phyloP scores from a whole-genome alignment of 768 basidiomycete genomes.

The Astraeus odoratus region DNA sequence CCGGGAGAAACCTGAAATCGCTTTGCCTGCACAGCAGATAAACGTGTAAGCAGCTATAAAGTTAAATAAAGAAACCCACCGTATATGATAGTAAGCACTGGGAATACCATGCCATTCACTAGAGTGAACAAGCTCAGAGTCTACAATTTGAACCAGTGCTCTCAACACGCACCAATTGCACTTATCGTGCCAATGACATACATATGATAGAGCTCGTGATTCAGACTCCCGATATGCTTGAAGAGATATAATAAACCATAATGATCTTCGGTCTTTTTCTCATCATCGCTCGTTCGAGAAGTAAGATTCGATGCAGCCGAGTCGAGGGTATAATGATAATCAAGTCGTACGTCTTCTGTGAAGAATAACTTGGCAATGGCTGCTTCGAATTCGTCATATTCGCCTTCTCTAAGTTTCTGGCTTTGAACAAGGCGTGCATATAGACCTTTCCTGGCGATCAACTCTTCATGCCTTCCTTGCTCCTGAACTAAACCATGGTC shows the following conservation, averaged over 20 bases:
- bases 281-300: conserved; percentile 37
- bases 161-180: conserved; percentile 34
- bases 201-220: conserved; percentile 48
- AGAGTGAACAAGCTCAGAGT: not conserved
- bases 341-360: conserved; percentile 59
- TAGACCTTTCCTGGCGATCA: conserved; percentile 54
- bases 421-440: conserved; percentile 74
- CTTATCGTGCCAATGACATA: conserved; percentile 54
- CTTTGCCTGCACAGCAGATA: not conserved
- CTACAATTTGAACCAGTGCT: not conserved
- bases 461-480: conserved; percentile 68
- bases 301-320: conserved; percentile 65
- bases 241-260: conserved; percentile 56
- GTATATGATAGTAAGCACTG: conserved; percentile 65
- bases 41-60: not conserved
- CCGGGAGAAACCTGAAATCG: not conserved
- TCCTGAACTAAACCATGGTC: conserved; percentile 80
- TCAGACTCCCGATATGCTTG: conserved; percentile 59
- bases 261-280: conserved; percentile 24
- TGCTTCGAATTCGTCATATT: conserved; percentile 13
- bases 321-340: conserved; percentile 31
- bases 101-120: conserved; percentile 60
- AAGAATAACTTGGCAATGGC: conserved; percentile 48
- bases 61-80: conserved; percentile 20
- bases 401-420: conserved; percentile 65